These are phyloP conservation scores for Nigrospora oryzae DNA, from an alignment of 2,329 filamentous ascomycete species.

Conservation along the genomic window DNA sequence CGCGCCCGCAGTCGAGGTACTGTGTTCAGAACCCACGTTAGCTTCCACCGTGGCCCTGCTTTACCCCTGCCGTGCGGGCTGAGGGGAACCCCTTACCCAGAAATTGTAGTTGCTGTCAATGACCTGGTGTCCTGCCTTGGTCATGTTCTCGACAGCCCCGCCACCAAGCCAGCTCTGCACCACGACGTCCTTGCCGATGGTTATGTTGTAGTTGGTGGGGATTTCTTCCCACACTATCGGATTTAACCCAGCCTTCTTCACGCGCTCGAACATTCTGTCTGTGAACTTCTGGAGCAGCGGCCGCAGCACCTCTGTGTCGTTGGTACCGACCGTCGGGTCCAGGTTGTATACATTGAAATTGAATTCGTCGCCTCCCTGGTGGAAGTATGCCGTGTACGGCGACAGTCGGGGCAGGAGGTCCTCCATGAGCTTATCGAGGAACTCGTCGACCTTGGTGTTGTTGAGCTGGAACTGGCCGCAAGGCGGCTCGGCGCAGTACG, in stretches of 20 bases:
- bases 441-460: constrained; percentile 57
- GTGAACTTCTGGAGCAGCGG: constrained; percentile 75
- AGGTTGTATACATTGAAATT: constrained; percentile 67
- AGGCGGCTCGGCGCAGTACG: constrained; percentile 54
- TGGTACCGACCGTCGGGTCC: constrained; percentile 64
- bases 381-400: constrained; percentile 68
- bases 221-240: constrained; percentile 89
- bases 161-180: constrained; percentile 72
- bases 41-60: neutral
- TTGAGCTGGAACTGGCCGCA: constrained; percentile 72
- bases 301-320: constrained; percentile 53
- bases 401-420: constrained; percentile 67
- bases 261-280: constrained; percentile 57
- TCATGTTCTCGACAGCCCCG: constrained; percentile 50
- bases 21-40: constrained; percentile 19
- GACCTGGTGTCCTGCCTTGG: constrained; percentile 57
- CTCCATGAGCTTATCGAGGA: constrained; percentile 63
- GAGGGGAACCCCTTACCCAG: constrained; percentile 41
- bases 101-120: constrained; percentile 70
- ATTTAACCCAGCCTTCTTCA: constrained; percentile 55
- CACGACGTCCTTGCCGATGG: constrained; percentile 60
- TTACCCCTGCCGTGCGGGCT: neutral
- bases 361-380: constrained; percentile 82
- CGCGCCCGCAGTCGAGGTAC: constrained; percentile 79
- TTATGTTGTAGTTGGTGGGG: constrained; percentile 69